A percentile compares a stretch with the other conserved stretches of the same genome.
These are phyloP conservation scores for Amniculicola lignicola DNA, from an alignment of 495 filamentous ascomycete species.

Conservation along the genomic window DNA sequence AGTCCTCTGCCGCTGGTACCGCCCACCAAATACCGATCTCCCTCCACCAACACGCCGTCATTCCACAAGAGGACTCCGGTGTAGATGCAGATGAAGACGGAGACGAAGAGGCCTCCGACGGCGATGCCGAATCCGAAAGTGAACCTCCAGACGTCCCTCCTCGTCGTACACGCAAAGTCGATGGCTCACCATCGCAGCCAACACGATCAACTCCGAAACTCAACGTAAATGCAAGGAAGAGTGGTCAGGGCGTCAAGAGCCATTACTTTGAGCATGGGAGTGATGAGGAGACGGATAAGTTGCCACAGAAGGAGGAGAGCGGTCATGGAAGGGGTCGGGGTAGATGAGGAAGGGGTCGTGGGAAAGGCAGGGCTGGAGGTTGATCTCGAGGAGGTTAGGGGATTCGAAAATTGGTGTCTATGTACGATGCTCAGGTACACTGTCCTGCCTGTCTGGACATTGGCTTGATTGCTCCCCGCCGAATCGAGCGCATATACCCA, in stretches of 20 bases:
- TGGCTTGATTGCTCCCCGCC: too few species aligned
- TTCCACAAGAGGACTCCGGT: not conserved
- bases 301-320: not conserved
- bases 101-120: not conserved
- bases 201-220: constrained; percentile 32
- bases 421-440: too few species aligned
- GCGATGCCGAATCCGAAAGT: not conserved
- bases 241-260: constrained; percentile 34
- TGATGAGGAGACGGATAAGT: constrained; percentile 32
- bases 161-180: not conserved
- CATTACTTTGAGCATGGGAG: constrained; percentile 40
- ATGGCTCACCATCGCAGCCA: not conserved
- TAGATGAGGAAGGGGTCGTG: not conserved
- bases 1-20: constrained; percentile 7
- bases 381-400: too few species aligned
- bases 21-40: constrained; percentile 35
- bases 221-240: constrained; percentile 37
- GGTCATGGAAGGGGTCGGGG: not conserved
- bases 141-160: not conserved
- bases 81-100: not conserved
- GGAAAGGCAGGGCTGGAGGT: not conserved
- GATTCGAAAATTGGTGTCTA: too few species aligned
- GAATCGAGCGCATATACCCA: too few species aligned
- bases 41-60: constrained; percentile 23
- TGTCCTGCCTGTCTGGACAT: too few species aligned